A percentile compares a stretch with the other conserved stretches of the same genome.
Conservation (phyloP, 345 rosid species). For the Syzygium grande region DNA sequence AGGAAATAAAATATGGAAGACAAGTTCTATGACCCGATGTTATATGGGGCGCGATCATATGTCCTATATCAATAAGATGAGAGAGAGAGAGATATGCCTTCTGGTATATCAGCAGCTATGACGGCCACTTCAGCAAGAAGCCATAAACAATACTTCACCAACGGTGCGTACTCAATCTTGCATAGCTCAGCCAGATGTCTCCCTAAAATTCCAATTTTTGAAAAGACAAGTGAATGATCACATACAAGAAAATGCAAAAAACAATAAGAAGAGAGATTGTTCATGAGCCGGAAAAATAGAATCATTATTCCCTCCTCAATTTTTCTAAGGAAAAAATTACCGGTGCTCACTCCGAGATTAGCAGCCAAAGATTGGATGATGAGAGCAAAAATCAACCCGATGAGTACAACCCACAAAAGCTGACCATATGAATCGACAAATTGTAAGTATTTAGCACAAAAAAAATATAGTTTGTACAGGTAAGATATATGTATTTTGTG, state of each 20-base stretch:
- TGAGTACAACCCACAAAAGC: constrained; percentile 55
- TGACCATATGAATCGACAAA: constrained; percentile 1
- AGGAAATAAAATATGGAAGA: not conserved
- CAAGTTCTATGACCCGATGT: not conserved
- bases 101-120: not conserved
- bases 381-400: constrained; percentile 58
- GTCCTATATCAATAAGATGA: not conserved
- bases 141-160: not conserved
- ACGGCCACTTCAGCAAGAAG: not conserved
- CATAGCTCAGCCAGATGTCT: constrained; percentile 53
- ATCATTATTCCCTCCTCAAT: not conserved
- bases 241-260: not conserved
- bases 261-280: not conserved
- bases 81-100: not conserved
- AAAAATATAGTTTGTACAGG: not conserved
- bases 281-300: not conserved
- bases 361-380: constrained; percentile 58
- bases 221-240: not conserved
- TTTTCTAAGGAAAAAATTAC: not conserved
- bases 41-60: not conserved
- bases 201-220: not conserved
- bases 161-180: constrained; percentile 8
- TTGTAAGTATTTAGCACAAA: not conserved
- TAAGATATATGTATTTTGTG: not conserved
- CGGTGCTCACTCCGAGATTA: constrained; percentile 63